Percentiles rank a stretch among this genome's conserved stretches.
Conservation (phyloP, 2,329 filamentous ascomycete species). For the Xylaria sp. region DNA sequence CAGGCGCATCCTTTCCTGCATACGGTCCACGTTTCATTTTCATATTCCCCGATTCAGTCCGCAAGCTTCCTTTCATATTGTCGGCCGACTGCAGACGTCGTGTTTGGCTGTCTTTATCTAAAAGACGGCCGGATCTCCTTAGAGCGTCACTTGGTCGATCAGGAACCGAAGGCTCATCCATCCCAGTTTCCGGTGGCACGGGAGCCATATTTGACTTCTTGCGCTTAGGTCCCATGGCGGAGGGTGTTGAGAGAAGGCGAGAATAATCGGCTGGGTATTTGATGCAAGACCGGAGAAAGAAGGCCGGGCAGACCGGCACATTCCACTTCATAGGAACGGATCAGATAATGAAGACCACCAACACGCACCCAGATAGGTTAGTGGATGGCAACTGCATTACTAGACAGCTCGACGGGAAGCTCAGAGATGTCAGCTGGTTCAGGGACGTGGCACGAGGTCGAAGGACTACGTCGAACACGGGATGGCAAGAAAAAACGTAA, state of each 20-base stretch:
- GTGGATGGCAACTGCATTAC: not conserved
- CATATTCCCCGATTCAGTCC: not conserved
- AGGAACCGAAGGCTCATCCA: slow-evolving; percentile 14
- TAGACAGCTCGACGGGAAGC: not conserved
- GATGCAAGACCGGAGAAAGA: slow-evolving; percentile 37
- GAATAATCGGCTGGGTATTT: slow-evolving; percentile 20
- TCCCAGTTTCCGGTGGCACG: slow-evolving; percentile 15
- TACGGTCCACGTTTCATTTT: slow-evolving; percentile 23
- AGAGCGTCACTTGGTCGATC: slow-evolving; percentile 10
- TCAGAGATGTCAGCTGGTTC: not conserved
- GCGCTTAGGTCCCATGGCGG: slow-evolving; percentile 54
- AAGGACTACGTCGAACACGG: not conserved
- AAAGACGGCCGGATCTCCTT: slow-evolving; percentile 42
- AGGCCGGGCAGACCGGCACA: slow-evolving; percentile 25
- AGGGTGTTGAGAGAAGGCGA: not conserved
- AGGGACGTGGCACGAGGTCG: not conserved
- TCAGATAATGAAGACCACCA: slow-evolving; percentile 32
- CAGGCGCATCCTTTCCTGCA: slow-evolving; percentile 47
- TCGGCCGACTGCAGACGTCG: not conserved
- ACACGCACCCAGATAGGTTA: slow-evolving; percentile 37
- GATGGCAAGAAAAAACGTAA: not conserved
- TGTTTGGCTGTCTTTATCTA: slow-evolving; percentile 29
- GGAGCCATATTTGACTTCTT: slow-evolving; percentile 48
- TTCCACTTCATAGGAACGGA: slow-evolving; percentile 34
- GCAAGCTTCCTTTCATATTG: not conserved